phyloP scores from a whole-genome alignment of 2,329 filamentous ascomycete species.

The Verticillium nonalfalfae region DNA sequence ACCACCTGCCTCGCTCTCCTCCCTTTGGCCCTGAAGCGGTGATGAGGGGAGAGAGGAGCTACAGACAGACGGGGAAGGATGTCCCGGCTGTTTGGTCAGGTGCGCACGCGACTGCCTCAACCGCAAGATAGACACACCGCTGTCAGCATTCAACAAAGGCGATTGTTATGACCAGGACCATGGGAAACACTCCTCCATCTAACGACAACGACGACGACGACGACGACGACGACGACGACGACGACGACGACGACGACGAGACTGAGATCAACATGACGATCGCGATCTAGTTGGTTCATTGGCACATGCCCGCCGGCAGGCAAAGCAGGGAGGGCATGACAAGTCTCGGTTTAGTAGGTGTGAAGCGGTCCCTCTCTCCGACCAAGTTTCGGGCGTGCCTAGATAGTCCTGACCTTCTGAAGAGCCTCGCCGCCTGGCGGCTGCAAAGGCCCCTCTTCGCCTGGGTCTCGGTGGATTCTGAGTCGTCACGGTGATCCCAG shows the following conservation, averaged over 20 bases:
- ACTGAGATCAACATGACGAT: no score
- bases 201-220: no score
- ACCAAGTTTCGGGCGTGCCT: neutral
- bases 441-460: neutral
- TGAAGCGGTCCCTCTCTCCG: neutral
- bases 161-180: neutral
- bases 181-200: no score
- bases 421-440: neutral
- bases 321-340: neutral
- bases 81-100: neutral
- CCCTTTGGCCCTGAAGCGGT: neutral
- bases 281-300: neutral
- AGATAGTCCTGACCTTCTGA: neutral
- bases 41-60: neutral
- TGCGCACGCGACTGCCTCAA: neutral
- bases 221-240: no score
- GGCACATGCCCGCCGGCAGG: no score
- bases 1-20: neutral
- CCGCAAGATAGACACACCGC: neutral
- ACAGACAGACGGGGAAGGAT: neutral
- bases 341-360: neutral
- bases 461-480: neutral
- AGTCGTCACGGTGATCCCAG: neutral
- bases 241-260: no score
- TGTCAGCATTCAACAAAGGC: neutral